phyloP scores from a whole-genome alignment of 495 filamentous ascomycete species.

The Polyplosphaeria fusca region DNA sequence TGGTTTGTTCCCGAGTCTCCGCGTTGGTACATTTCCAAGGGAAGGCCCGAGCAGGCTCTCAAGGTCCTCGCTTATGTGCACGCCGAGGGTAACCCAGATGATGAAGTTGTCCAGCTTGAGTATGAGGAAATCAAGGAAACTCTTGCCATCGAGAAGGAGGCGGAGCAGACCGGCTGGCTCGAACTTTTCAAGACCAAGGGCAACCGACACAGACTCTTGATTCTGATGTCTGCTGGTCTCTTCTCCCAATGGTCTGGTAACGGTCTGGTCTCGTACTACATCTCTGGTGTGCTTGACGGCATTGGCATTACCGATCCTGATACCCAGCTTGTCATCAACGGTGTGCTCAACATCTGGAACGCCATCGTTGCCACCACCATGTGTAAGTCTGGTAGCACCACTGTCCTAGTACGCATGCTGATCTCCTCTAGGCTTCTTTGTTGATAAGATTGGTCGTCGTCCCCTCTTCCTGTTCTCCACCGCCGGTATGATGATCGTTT shows the following conservation, averaged over 20 bases:
- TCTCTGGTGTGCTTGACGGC: slow-evolving; percentile 45
- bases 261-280: slow-evolving; percentile 44
- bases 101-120: slow-evolving; percentile 35
- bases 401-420: background rate
- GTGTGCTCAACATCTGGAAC: slow-evolving; percentile 54
- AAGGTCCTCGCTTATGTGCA: slow-evolving; percentile 51
- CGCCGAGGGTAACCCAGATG: slow-evolving; percentile 25
- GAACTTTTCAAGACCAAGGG: slow-evolving; percentile 35
- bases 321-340: slow-evolving; percentile 51
- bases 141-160: slow-evolving; percentile 37
- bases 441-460: slow-evolving; percentile 56
- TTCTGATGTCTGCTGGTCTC: slow-evolving; percentile 38
- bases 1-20: slow-evolving; percentile 63
- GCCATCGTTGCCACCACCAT: slow-evolving; percentile 54
- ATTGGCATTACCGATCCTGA: slow-evolving; percentile 53
- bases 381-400: slow-evolving; percentile 36
- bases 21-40: slow-evolving; percentile 53
- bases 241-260: slow-evolving; percentile 46
- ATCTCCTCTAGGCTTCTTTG: slow-evolving; percentile 40
- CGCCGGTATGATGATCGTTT: slow-evolving; percentile 52
- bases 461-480: slow-evolving; percentile 54
- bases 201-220: slow-evolving; percentile 40
- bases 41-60: slow-evolving; percentile 61
- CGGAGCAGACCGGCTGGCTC: slow-evolving; percentile 26
- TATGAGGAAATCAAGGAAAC: slow-evolving; percentile 36